Base-by-base conservation (phyloP, 495 filamentous ascomycete species). In the Wilcoxina mikolae region DNA sequence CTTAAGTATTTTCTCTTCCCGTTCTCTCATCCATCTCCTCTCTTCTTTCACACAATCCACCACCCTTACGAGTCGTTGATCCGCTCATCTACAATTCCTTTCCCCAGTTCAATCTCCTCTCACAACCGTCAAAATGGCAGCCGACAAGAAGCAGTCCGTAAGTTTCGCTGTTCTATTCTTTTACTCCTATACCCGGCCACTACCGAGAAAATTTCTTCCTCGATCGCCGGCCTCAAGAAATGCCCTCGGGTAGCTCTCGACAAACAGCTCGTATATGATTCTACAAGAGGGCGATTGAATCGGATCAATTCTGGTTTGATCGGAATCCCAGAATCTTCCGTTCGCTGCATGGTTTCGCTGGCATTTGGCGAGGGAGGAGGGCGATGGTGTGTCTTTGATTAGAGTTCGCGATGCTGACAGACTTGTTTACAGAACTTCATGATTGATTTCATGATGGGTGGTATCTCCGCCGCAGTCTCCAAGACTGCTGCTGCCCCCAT, bases 401-500 rank as follows among this genome's bases (percentile, higher is more conserved):
- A 10, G 35, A 44, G 20, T 55, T n/a, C 50, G 15, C 24, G 48
- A 56, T 60, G 45, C 61, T 53, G 42, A 59, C 26, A 46, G 45
- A 51, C 11, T 42, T 51, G 12, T 38, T 29, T 58, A 48, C 20
- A 62, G 68, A 56, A 64, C 46, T 55, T 57, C 54, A 43, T 58
- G 25, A 59, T 65, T 55, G 46, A 56, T 41, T 55, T 31, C 29
- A 50, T 58, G 53, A 68, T 96, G 93, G 91, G 91, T 84, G 91
- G 91, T 94, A 83, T 98, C 62, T 95, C 91, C 68, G 91, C 91
- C 69, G 91, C 91, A 74, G 88, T 98, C 83, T 96, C 91, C 67
- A 98, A 98, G 85, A 98, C 91, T 64, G 93, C 93, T 69, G 91
- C 91, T 72, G 91, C 91, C 76, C 91, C 91, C 74, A 98, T 98